Evolutionary conservation across 441 rosid genomes (phyloP), one percentile per base, ranked within the genome.

Genomic region (Kokia cookei): DNA sequence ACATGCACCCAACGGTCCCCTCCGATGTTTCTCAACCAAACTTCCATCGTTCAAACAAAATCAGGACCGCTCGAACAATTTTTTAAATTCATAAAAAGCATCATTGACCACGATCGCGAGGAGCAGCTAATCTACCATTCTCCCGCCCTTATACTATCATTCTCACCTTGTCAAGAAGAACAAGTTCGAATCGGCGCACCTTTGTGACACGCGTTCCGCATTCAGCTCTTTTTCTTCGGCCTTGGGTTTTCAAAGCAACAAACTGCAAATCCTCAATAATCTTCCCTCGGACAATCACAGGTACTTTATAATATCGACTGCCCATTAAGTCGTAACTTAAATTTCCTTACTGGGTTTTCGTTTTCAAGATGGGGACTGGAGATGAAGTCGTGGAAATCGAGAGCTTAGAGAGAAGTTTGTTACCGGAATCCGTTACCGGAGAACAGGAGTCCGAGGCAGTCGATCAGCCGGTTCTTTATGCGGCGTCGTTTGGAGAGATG

Each of bases 331-430:
- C 12, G 40, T 7, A 6, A 66, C 6, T 22, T 13, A 12, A 7
- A 47, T 12, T 66, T 47, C 7, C 24, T 2, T 50, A 6, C 27
- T 43, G 17, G 9, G 35, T 65, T 45, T 50, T 48, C 3, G 7
- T 3, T 59, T 58, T 51, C 42, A 66, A 82, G 86, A 87, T 88
- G 95, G 87, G 79, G 8, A 59, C 88, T 0, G 79, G 80, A 1
- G 86, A 84, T 40, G 86, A 84, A 77, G 93, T 81, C 24, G 89
- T 65, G 35, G 90, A 89, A 77, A 86, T 86, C 67, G 91, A 89
- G 60, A 78, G 84, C 75, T 75, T 90, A 67, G 96, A 86, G 71
- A 87, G 68, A 79, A 85, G 89, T 55, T 75, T 90, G 29, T 68
- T 89, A 42, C 22, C 81, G 14, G 73, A 73, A 45, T 22, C 75